Evolutionary conservation across 768 basidiomycete species (phyloP), one percentile per base, ranked within the genome.

Genomic region (Phlebiopsis gigantea): DNA sequence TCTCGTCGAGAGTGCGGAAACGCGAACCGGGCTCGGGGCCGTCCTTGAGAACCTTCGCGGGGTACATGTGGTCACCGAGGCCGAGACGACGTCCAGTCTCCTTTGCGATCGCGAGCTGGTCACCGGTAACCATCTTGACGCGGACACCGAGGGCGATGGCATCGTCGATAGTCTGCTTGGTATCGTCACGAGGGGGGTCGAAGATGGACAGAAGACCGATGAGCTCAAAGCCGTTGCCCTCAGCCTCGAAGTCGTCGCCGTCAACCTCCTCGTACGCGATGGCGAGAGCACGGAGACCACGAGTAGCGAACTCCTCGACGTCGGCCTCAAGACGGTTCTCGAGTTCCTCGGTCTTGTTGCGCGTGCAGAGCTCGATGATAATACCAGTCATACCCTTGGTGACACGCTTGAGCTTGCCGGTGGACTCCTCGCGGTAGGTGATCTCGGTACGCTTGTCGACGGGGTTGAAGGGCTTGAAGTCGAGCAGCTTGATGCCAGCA

Each of bases 71-170:
- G 73, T 98, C 96, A 69, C 96, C 96, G 59, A 98, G 79, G 64
- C 96, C 95, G 48, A 98, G 90, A 77, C 96, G 91, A 72, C 96
- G 90, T 58, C 96, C 96, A 60, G 96, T 98, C 74, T 98, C 96
- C 83, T 98, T 98, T 34, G 96, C 96, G 65, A 98, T 98, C 62
- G 96, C 96, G 69, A 98, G 92, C 78, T 98, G 96, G 72, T 98
- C 96, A 79, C 96, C 96, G n/a, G 96, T 98, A 59, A 98, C 96
- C 96, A 98, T 98, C 88, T 98, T 98, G 72, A 98, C 95, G 71
- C 87, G 89, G 66, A 98, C 94, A 73, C 96, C 96, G 69, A 98
- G 92, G 56, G 87, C 87, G 57, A 93, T 78, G 53, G 96, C 95
- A 71, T 98, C 94, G 67, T 98, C 95, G 69, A 98, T 98, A 19